Base-by-base conservation (phyloP, 345 rosid genomes). In the Carallia brachiata region DNA sequence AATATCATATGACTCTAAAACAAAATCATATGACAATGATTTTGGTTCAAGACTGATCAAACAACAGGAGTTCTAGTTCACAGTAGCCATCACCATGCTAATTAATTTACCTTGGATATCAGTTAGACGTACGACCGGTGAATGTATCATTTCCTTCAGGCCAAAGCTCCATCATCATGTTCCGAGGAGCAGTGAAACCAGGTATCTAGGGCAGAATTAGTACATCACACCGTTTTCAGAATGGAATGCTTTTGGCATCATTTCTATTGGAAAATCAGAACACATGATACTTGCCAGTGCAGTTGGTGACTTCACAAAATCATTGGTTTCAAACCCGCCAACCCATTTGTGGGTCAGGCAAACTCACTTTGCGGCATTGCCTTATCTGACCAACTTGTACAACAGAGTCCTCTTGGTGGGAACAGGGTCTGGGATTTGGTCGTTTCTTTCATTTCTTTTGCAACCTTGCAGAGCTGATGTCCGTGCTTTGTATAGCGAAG, bases 251-350 rank as follows among this genome's bases (percentile, higher is more conserved):
- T 92, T 92, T 36, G 98, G 95, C 6, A 90, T 89, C 0, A 90
- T 92, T 48, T 90, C 96, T 2, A 82, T 86, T 39, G 86, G 86
- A 16, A 85, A 90, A 78, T 56, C 70, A 4, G 88, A 84, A 28
- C 96, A 92, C 80, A 81, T 89, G 96, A 90, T 92, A 95, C 82
- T 92, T 4, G 93, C 95, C 0, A 95, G 96, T 28, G 95, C 96
- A 6, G 98, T 89, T 4, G 98, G 96, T 0, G 96, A 92, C 74
- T 88, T 87, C 73, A 92, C 98, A 0, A 90, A 84, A 72, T 88
- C 89, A 6, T 66, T 92, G 56, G 88, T 87, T 37, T 50, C 84
- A 13, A 77, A 87, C 23, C 92, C 91, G 1, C 98, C 95, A 1
- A 84, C 71, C 55, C 95, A 92, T 66, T 78, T 90, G 65, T 90